Conservation (phyloP, 768 basidiomycete species). For the Termitomyces sp. region DNA sequence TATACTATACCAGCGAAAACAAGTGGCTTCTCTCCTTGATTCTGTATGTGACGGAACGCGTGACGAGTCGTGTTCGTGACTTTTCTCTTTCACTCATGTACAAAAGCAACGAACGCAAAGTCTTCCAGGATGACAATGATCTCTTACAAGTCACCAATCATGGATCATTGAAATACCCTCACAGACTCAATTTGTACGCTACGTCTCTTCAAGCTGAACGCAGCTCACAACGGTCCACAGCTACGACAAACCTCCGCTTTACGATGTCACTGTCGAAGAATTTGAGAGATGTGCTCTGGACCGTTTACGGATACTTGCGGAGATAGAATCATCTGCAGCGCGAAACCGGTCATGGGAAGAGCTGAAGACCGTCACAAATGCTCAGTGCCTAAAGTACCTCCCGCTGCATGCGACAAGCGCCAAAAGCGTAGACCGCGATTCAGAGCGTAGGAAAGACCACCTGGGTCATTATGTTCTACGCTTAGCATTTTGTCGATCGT, state of each 20-base stretch:
- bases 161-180: constrained; percentile 49
- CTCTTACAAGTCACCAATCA: constrained; percentile 27
- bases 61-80: constrained; percentile 23
- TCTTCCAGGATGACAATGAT: constrained; percentile 19
- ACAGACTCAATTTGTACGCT: constrained; percentile 77
- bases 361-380: constrained; percentile 55
- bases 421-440: constrained; percentile 42
- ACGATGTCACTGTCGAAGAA: constrained; percentile 91
- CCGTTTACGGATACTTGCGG: constrained; percentile 81
- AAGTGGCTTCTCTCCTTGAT: background rate
- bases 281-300: constrained; percentile 92
- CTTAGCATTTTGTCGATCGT: constrained; percentile 96
- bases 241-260: constrained; percentile 81
- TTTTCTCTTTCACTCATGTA: constrained; percentile 26
- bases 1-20: background rate
- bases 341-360: constrained; percentile 84
- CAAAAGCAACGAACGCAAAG: constrained; percentile 30
- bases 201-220: background rate
- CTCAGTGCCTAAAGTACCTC: constrained; percentile 74
- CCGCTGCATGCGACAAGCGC: constrained; percentile 62
- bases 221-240: constrained; percentile 35
- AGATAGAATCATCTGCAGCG: constrained; percentile 86
- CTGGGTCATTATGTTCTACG: constrained; percentile 92
- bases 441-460: constrained; percentile 78
- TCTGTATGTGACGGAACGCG: constrained; percentile 13